Evolutionary conservation across 331 rosid species (phyloP).

Genomic region (Quercus phellos): DNA sequence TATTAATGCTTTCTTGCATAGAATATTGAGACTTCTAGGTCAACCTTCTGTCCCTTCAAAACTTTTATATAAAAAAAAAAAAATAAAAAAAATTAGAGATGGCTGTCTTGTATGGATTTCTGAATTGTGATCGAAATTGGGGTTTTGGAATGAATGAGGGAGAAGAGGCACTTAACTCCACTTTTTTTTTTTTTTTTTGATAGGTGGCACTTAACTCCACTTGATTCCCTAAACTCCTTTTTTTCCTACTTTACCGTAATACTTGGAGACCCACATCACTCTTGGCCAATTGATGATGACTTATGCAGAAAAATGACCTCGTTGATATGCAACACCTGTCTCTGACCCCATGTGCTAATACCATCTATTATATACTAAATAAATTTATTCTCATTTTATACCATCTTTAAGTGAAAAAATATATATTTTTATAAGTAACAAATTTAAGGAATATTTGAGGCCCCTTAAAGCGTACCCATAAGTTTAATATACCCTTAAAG

Average conservation of each 20-base stretch:
- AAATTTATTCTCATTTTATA: background rate
- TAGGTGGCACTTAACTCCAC: background rate
- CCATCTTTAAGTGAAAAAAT: background rate
- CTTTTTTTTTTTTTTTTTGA: background rate
- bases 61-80: background rate
- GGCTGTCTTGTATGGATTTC: background rate
- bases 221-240: slow-evolving; percentile 4
- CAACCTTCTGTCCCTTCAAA: slow-evolving; percentile 9
- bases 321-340: background rate
- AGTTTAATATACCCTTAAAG: too few species aligned
- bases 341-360: background rate
- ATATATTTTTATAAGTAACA: background rate
- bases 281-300: background rate
- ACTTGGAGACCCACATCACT: slow-evolving; percentile 18
- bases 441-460: background rate
- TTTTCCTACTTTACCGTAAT: slow-evolving; percentile 4
- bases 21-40: slow-evolving; percentile 18
- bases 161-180: background rate
- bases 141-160: background rate
- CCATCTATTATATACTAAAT: background rate
- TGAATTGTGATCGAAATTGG: background rate
- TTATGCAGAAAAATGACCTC: slow-evolving; percentile 22
- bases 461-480: too few species aligned
- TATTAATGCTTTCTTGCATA: background rate
- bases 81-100: background rate